Conservation (phyloP, 352 stramenopile species). For the Peronospora belbahrii region DNA sequence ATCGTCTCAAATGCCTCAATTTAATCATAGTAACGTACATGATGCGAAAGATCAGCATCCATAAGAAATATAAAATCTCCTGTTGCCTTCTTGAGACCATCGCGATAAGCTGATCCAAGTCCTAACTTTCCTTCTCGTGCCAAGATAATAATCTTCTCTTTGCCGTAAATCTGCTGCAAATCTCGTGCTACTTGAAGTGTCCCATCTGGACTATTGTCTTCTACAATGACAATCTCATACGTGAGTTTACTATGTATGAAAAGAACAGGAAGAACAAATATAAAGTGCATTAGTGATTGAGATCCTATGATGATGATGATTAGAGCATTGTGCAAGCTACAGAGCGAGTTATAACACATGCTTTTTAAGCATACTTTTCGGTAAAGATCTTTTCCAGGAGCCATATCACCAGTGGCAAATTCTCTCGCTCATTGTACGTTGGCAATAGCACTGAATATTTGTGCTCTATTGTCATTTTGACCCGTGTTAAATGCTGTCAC, state of each 20-base stretch:
- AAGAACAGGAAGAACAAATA: slow-evolving; percentile 1
- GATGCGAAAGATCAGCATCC: slow-evolving; percentile 97
- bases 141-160: slow-evolving; percentile 90
- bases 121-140: slow-evolving; percentile 93
- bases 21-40: slow-evolving; percentile 51
- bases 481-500: slow-evolving; percentile 7
- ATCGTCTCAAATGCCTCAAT: not conserved
- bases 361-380: slow-evolving; percentile 61
- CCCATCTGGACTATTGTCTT: slow-evolving; percentile 96
- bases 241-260: slow-evolving; percentile 55
- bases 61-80: slow-evolving; percentile 96
- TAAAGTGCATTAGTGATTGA: not conserved
- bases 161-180: slow-evolving; percentile 87
- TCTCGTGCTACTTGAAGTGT: slow-evolving; percentile 92
- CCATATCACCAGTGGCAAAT: slow-evolving; percentile 96
- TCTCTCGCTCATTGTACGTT: slow-evolving; percentile 98
- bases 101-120: slow-evolving; percentile 94
- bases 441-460: slow-evolving; percentile 95
- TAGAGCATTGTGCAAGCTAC: not conserved
- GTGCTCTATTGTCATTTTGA: slow-evolving; percentile 15
- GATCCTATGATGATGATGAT: not conserved
- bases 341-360: not conserved
- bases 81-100: slow-evolving; percentile 89
- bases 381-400: slow-evolving; percentile 92
- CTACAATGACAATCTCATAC: slow-evolving; percentile 97